Base-by-base conservation (phyloP, 2,329 filamentous ascomycete genomes). In the Penicillium griseofulvum region DNA sequence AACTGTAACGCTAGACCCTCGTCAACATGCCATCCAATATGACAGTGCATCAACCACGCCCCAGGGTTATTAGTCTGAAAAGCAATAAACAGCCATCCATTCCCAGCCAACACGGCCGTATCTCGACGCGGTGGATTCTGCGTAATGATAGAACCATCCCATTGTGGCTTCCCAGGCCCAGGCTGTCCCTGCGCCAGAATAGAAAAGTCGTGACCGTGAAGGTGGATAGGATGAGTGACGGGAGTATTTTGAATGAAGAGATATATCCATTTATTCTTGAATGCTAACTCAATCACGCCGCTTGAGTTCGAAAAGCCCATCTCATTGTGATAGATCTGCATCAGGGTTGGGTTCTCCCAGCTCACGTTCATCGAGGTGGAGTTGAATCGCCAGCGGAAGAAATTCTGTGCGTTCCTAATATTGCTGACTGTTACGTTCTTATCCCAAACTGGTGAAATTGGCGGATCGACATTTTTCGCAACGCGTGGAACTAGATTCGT, bases 31-130 rank as follows among this genome's bases (percentile, higher is more conserved):
- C 62, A 68, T 16, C 61, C 72, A 53, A 76, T 75, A 62, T 77
- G 74, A 52, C 74, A 76, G 55, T 77, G 74, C 62, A 75, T 64
- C 14, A 76, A 60, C 75, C 76, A 78, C 1, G 74, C 68, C 6
- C 76, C 76, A 1, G 75, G 74, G 55, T 78, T 78, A 54, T 77
- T 71, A 26, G 69, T 72, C 53, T 68, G 61, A 58, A 76, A 77
- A 17, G 75, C 75, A 17, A 78, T 46, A 10, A 74, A 70, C 39
- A 78, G 56, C 64, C 71, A 76, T 1, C 75, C 75, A 44, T 57
- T 63, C 1, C 64, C 63, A 1, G 68, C 68, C 26, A 78, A 61
- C 68, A 75, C 71, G 1, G 73, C 72, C 3, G 71, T 70, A 56
- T 78, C 76, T 16, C 76, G 65, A 7, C 75, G 67, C 2, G 72